Percentiles rank a stretch among this genome's conserved stretches.
Conservation (phyloP, 2,329 filamentous ascomycete species). For the Xylariomycetidae sp. region DNA sequence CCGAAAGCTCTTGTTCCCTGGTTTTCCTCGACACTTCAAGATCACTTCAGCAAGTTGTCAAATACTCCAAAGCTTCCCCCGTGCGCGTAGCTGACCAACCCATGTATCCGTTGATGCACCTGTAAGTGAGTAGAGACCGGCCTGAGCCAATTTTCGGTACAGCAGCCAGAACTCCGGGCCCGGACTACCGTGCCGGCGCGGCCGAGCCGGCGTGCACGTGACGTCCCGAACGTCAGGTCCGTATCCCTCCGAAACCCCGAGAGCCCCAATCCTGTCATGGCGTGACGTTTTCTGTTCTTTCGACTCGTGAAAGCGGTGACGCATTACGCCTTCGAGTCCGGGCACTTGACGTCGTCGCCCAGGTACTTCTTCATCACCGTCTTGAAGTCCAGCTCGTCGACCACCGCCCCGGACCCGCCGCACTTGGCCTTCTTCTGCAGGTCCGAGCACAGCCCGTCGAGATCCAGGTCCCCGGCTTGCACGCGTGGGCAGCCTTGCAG, state of each 20-base stretch:
- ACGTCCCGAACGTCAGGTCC: no score
- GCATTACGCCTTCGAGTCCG: background rate
- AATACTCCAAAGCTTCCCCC: no score
- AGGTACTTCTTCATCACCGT: constrained; percentile 64
- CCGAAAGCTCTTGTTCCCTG: no score
- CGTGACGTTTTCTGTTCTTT: no score
- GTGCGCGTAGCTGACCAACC: no score
- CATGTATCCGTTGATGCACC: constrained; percentile 7
- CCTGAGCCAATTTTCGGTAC: constrained; percentile 7
- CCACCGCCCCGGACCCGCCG: constrained; percentile 82
- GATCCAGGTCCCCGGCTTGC: constrained; percentile 84
- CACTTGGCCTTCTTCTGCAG: constrained; percentile 94
- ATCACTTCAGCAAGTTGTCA: no score
- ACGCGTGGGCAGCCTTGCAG: constrained; percentile 82
- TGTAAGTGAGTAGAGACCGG: constrained; percentile 2
- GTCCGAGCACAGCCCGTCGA: constrained; percentile 87
- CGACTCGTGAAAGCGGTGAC: no score
- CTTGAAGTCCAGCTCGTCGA: constrained; percentile 85
- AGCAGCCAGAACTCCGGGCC: constrained; percentile 9
- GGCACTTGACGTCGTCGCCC: constrained; percentile 21
- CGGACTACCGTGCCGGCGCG: constrained; percentile 9
- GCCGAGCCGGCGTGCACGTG: no score
- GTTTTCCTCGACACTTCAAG: no score
- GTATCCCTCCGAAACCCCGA: no score
- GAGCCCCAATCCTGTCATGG: no score